Evolutionary conservation across 2,329 filamentous ascomycete genomes (phyloP).

Genomic region (Aspergillus cejpii): DNA sequence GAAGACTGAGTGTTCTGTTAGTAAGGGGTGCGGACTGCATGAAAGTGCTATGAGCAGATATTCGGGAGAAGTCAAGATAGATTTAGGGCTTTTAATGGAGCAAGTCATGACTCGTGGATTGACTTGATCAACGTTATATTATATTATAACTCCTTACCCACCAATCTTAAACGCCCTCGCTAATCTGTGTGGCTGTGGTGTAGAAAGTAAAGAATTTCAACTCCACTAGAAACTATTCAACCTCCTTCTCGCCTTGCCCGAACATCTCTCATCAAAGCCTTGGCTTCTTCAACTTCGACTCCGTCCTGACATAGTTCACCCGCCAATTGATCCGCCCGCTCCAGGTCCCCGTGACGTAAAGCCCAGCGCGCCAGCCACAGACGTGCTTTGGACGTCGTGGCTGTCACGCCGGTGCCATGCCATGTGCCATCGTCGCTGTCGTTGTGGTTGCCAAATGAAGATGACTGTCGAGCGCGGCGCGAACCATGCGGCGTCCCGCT

Average conservation of each 20-base stretch:
- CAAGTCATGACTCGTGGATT: too few species aligned
- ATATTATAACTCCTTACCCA: too few species aligned
- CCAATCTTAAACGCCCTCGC: background rate
- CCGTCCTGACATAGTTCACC: conserved; percentile 93
- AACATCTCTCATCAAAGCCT: conserved; percentile 82
- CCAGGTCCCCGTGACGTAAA: conserved; percentile 67
- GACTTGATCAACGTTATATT: too few species aligned
- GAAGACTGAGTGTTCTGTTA: too few species aligned
- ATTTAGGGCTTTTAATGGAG: too few species aligned
- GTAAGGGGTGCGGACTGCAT: too few species aligned
- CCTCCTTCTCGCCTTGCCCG: conserved; percentile 61
- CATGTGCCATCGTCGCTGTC: conserved; percentile 38
- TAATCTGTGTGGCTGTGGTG: too few species aligned
- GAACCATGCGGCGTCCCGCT: conserved; percentile 44
- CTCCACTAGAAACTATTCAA: too few species aligned
- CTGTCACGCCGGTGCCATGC: conserved; percentile 72
- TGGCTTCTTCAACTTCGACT: conserved; percentile 93
- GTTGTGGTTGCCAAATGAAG: conserved; percentile 21
- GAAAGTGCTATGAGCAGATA: too few species aligned
- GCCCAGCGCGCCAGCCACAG: conserved; percentile 88
- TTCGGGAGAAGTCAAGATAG: too few species aligned
- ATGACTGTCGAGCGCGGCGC: conserved; percentile 23
- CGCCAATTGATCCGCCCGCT: conserved; percentile 69
- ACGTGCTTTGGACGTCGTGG: conserved; percentile 82
- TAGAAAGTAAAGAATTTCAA: too few species aligned